Percentiles rank a stretch among this genome's conserved stretches.
These are phyloP conservation scores for Pleodorina starrii DNA, from an alignment of 139 green algal species.

Conservation along the genomic window DNA sequence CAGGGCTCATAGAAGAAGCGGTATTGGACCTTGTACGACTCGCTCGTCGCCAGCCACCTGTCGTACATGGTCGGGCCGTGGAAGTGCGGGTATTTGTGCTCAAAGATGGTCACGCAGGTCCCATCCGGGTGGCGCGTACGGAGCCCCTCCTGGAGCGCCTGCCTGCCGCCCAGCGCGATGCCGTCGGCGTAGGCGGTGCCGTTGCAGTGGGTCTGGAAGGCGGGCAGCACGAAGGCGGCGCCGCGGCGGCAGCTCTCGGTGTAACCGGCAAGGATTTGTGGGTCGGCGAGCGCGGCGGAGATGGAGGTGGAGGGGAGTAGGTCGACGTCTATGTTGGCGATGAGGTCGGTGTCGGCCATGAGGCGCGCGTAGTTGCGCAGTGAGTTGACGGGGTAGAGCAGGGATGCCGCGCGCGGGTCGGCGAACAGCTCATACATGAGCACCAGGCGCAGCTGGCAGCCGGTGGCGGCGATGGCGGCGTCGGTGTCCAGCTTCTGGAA, in stretches of 20 bases:
- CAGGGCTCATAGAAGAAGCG: conserved; percentile 13
- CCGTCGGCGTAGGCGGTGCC: background rate
- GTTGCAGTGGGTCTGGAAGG: conserved; percentile 32
- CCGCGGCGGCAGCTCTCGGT: background rate
- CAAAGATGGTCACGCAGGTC: no score
- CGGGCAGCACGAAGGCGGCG: conserved; percentile 21
- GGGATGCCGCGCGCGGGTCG: background rate
- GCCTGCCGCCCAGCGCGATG: background rate
- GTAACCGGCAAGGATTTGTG: background rate
- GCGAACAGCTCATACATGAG: conserved; percentile 52
- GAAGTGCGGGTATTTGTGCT: conserved; percentile 2
- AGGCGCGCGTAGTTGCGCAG: conserved; percentile 61
- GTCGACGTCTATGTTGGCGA: conserved; percentile 68
- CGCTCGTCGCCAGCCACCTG: background rate
- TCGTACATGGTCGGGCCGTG: conserved; percentile 44
- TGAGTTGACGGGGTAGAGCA: conserved; percentile 43
- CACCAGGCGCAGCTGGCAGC: conserved; percentile 50
- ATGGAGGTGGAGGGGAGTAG: conserved; percentile 54
- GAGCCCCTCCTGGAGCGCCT: background rate
- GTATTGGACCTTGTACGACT: conserved; percentile 16
- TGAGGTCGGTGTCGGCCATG: conserved; percentile 59
- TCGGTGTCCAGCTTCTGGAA: background rate
- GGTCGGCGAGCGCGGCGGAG: background rate
- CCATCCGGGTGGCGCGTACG: conserved; percentile 29
- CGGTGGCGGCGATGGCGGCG: background rate